Evolutionary conservation across 371 early-diverging fungal genomes (phyloP).

Genomic region (Saksenaea vasiformis): DNA sequence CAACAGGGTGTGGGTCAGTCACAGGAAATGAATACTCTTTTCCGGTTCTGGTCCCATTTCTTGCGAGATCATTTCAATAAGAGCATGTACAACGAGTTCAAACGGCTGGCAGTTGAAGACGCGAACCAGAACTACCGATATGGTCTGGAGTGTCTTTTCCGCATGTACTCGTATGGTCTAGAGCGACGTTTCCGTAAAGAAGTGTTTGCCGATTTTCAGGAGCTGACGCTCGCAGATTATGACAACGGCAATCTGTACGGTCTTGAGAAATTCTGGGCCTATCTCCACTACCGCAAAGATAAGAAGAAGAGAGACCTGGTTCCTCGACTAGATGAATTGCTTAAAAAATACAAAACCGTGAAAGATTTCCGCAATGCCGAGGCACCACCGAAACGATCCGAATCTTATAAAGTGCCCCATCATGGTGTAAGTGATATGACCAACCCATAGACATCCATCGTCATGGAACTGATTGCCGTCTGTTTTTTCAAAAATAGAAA

Average conservation of each 20-base stretch:
- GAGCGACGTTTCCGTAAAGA: conserved; percentile 81
- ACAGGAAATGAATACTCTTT: conserved; percentile 95
- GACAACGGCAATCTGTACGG: conserved; percentile 75
- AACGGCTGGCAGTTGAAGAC: conserved; percentile 87
- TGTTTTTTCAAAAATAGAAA: not conserved
- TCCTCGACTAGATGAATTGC: conserved; percentile 53
- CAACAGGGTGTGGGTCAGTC: conserved; percentile 82
- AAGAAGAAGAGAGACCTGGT: conserved; percentile 61
- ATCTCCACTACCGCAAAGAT: conserved; percentile 80
- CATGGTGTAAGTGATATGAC: conserved; percentile 3
- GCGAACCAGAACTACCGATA: conserved; percentile 79
- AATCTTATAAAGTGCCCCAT: conserved; percentile 21
- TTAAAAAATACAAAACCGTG: conserved; percentile 63
- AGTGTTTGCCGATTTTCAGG: conserved; percentile 81
- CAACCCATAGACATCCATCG: not conserved
- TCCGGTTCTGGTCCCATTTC: conserved; percentile 97
- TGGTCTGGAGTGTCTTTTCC: conserved; percentile 93
- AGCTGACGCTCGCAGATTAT: conserved; percentile 69
- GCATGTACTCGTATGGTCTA: conserved; percentile 89
- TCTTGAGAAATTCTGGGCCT: conserved; percentile 93
- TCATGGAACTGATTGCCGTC: not conserved
- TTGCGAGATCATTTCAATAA: conserved; percentile 90
- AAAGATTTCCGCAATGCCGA: conserved; percentile 64
- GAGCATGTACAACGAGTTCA: conserved; percentile 91
- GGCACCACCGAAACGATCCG: conserved; percentile 9